Conservation (phyloP, 768 basidiomycete genomes). For the Pleurotus giganteus region DNA sequence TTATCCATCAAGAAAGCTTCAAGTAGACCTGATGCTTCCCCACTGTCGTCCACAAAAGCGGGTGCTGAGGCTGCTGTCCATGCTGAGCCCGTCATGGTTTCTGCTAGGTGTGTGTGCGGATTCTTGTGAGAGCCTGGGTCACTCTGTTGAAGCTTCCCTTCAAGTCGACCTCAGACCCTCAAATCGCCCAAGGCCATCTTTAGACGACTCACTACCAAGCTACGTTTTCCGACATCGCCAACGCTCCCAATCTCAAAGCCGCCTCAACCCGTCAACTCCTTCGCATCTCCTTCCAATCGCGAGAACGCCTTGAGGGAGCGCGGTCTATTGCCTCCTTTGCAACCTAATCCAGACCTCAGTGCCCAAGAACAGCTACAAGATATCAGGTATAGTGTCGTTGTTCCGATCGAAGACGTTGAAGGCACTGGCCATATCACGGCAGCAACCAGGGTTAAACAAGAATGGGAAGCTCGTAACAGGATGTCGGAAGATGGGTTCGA, state of each 20-base stretch:
- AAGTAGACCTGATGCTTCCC: background rate
- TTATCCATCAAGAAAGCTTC: background rate
- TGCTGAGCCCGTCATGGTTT: background rate
- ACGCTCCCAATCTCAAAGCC: slow-evolving; percentile 16
- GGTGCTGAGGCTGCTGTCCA: background rate
- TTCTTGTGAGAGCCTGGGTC: background rate
- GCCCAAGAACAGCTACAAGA: slow-evolving; percentile 37
- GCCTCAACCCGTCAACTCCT: slow-evolving; percentile 18
- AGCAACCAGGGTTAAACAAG: slow-evolving; percentile 51
- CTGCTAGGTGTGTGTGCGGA: background rate
- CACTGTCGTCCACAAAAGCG: background rate
- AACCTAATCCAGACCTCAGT: slow-evolving; percentile 40
- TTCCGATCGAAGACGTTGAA: slow-evolving; percentile 17
- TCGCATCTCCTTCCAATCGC: slow-evolving; percentile 34
- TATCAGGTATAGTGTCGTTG: slow-evolving; percentile 31
- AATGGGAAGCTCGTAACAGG: slow-evolving; percentile 47
- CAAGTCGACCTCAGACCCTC: background rate
- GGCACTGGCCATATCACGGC: slow-evolving; percentile 31
- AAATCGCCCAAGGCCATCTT: slow-evolving; percentile 22
- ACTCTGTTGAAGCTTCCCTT: background rate
- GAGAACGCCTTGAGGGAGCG: slow-evolving; percentile 62
- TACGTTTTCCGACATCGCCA: slow-evolving; percentile 11
- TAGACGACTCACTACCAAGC: slow-evolving; percentile 31
- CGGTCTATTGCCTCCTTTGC: slow-evolving; percentile 52
- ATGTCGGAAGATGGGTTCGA: slow-evolving; percentile 16